phyloP scores from a whole-genome alignment of 306 rosid genomes.

The Quillaja saponaria region DNA sequence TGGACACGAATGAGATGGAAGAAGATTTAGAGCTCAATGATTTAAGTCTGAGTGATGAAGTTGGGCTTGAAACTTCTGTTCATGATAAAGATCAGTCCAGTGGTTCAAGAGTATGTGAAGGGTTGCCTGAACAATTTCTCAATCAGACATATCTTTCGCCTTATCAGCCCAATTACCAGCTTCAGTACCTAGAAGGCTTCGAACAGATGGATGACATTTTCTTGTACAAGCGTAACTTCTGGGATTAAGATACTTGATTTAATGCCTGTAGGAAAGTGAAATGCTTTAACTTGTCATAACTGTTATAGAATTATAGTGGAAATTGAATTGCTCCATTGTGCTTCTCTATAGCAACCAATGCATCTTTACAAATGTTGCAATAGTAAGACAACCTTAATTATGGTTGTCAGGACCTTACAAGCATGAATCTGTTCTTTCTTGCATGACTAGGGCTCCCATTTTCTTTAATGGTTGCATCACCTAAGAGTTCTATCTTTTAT shows the following conservation, averaged over 20 bases:
- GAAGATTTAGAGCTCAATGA: slow-evolving; percentile 40
- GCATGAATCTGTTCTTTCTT: slow-evolving; percentile 26
- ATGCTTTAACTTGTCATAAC: slow-evolving; percentile 41
- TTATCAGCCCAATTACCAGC: slow-evolving; percentile 41
- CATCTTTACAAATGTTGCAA: slow-evolving; percentile 28
- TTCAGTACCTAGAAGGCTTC: slow-evolving; percentile 55
- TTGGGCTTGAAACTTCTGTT: slow-evolving; percentile 42
- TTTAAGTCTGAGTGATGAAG: slow-evolving; percentile 40
- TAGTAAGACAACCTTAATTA: slow-evolving; percentile 33
- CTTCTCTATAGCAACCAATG: slow-evolving; percentile 41
- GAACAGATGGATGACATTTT: slow-evolving; percentile 64
- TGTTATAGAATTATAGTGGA: slow-evolving; percentile 38
- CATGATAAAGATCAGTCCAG: slow-evolving; percentile 52
- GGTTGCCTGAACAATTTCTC: slow-evolving; percentile 47
- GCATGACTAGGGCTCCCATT: slow-evolving; percentile 39
- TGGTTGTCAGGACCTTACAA: slow-evolving; percentile 31
- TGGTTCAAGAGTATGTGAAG: slow-evolving; percentile 55
- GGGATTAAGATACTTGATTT: slow-evolving; percentile 64
- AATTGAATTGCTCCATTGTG: slow-evolving; percentile 53
- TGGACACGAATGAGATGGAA: slow-evolving; percentile 35
- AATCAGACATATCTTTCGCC: slow-evolving; percentile 34
- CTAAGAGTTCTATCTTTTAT: slow-evolving; percentile 21
- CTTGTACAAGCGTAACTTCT: slow-evolving; percentile 77
- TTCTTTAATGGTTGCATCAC: slow-evolving; percentile 21
- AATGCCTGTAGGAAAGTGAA: slow-evolving; percentile 47